Percentiles rank a stretch among this genome's conserved stretches.
These are phyloP conservation scores for Sextonia rubra DNA, from an alignment of 164 flowering plant species.

Conservation along the genomic window DNA sequence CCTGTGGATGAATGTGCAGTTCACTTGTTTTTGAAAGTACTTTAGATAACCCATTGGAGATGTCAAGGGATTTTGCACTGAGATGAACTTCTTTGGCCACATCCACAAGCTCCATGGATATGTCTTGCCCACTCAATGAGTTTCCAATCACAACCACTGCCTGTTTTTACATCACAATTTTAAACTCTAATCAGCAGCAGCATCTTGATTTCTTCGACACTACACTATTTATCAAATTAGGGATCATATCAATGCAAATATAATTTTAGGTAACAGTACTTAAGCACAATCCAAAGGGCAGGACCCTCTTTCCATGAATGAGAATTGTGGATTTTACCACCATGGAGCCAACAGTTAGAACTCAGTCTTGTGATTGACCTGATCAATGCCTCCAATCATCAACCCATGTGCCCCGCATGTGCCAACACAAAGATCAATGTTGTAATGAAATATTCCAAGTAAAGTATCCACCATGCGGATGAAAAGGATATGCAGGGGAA, in stretches of 20 bases:
- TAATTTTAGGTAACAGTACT: background rate
- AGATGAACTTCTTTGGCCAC: conserved; percentile 83
- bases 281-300: background rate
- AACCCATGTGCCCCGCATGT: background rate
- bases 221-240: background rate
- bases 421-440: too few relatives aligned
- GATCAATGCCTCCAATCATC: background rate
- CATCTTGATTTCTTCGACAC: background rate
- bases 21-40: conserved; percentile 57
- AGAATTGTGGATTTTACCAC: too few relatives aligned
- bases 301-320: too few relatives aligned
- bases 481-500: too few relatives aligned
- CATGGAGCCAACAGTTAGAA: too few relatives aligned
- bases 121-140: conserved; percentile 76
- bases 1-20: conserved; percentile 70
- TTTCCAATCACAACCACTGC: conserved; percentile 85
- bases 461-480: too few relatives aligned
- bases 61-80: conserved; percentile 51
- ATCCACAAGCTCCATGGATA: conserved; percentile 78
- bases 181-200: background rate
- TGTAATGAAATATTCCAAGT: too few relatives aligned
- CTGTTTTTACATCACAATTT: conserved; percentile 21
- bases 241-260: background rate
- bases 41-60: conserved; percentile 66
- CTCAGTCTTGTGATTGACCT: background rate